Conservation (phyloP, 768 basidiomycete genomes). For the Serendipita vermifera region DNA sequence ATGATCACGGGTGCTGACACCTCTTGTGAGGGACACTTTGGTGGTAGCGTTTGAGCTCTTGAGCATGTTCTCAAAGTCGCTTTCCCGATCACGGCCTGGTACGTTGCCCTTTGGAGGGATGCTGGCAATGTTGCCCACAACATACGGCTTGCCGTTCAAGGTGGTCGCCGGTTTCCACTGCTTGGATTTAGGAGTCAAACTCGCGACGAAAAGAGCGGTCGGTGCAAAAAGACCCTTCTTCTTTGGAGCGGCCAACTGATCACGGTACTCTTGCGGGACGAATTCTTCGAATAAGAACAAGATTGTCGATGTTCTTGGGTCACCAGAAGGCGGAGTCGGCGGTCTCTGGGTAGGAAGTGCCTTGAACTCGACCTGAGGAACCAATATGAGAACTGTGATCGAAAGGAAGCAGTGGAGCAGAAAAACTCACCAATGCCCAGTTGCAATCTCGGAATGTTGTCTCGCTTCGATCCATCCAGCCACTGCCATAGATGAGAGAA, state of each 20-base stretch:
- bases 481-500: slow-evolving; percentile 66
- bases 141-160: slow-evolving; percentile 65
- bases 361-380: slow-evolving; percentile 70
- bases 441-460: slow-evolving; percentile 75
- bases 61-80: slow-evolving; percentile 68
- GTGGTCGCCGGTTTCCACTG: slow-evolving; percentile 71
- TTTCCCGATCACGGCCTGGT: slow-evolving; percentile 53
- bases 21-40: slow-evolving; percentile 6
- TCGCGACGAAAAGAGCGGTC: slow-evolving; percentile 36
- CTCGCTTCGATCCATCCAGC: slow-evolving; percentile 77
- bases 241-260: slow-evolving; percentile 44
- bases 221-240: slow-evolving; percentile 12
- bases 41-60: slow-evolving; percentile 9
- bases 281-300: slow-evolving; percentile 88
- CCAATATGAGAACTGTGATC: not conserved
- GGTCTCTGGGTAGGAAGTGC: slow-evolving; percentile 36
- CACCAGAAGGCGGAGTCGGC: slow-evolving; percentile 16
- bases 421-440: slow-evolving; percentile 68
- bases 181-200: slow-evolving; percentile 45
- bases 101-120: slow-evolving; percentile 34
- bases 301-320: slow-evolving; percentile 59
- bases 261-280: slow-evolving; percentile 76
- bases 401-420: not conserved
- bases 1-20: slow-evolving; percentile 8
- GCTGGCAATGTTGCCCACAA: slow-evolving; percentile 44